Evolutionary conservation across 164 flowering plant genomes (phyloP), one percentile per base, ranked within the genome.

Genomic region (Buxus sempervirens): DNA sequence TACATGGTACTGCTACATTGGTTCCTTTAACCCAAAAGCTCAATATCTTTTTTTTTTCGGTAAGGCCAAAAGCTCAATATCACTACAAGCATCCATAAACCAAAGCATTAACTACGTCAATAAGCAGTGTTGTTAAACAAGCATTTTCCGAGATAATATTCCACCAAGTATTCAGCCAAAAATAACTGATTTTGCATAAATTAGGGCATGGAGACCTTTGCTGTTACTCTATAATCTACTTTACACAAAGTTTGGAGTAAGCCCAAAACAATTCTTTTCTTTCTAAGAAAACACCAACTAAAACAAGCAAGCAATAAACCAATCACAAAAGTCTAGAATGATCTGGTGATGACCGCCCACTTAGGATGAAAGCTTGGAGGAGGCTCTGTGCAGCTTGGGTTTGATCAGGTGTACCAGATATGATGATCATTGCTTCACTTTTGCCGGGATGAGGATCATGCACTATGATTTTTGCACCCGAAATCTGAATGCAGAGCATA

Each of bases 311-410:
- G 22, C 54, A 13, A 48, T 24, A 10, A 19, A 38, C 21, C 32
- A 41, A 45, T 49, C 56, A 45, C 8, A 68, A 60, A 24, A 13
- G 56, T 58, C 53, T 7, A 58, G 64, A 58, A 49, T 56, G 55
- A 63, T 64, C 38, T 27, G 54, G 51, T 76, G 68, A 76, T 36
- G 73, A 80, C 63, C 79, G 78, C 45, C 88, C 90, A 21, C 84
- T 78, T 23, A 85, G 84, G 68, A 90, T 85, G 82, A 90, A 95
- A 59, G 98, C 96, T 58, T 95, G 98, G 21, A 95, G 87, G 64
- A 95, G 96, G 77, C 91, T 88, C 74, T 92, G 97, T 36, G 98
- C 97, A 63, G 89, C 89, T 59, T 89, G 97, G 25, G 97, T 87
- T 79, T 92, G 85, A 74, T 95, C 93, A 0, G 97, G 98, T 32